Percentiles rank a stretch among this genome's conserved stretches.
Evolutionary conservation across 2,329 filamentous ascomycete species (phyloP).

Genomic region (Alternaria sp.): DNA sequence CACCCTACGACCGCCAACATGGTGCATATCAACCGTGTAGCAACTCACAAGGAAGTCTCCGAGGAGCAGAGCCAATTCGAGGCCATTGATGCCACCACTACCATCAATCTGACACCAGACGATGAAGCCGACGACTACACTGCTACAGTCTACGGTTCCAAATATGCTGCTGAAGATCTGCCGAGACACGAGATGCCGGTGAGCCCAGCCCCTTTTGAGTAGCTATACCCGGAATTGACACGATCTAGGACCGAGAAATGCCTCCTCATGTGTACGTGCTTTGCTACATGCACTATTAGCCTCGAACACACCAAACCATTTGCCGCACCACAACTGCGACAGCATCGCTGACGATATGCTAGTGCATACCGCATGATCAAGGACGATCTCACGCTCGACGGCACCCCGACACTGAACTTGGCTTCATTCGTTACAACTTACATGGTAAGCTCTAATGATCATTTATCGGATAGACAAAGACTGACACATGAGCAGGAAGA

Average conservation of each 20-base stretch:
- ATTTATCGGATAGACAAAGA: slow-evolving; percentile 34
- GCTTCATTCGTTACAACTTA: slow-evolving; percentile 96
- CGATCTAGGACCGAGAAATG: slow-evolving; percentile 67
- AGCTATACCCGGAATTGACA: slow-evolving; percentile 1
- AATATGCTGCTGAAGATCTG: slow-evolving; percentile 80
- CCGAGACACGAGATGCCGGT: slow-evolving; percentile 88
- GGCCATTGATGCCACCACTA: slow-evolving; percentile 18
- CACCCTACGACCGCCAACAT: slow-evolving; percentile 38
- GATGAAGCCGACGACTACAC: slow-evolving; percentile 63
- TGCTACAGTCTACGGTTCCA: slow-evolving; percentile 85
- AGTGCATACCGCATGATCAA: slow-evolving; percentile 89
- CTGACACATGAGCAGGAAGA: slow-evolving; percentile 68
- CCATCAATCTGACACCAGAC: slow-evolving; percentile 33
- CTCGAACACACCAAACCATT: not conserved
- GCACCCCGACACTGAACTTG: slow-evolving; percentile 67
- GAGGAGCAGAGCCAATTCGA: slow-evolving; percentile 28
- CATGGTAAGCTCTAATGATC: slow-evolving; percentile 65
- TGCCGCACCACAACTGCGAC: not conserved
- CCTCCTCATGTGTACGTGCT: slow-evolving; percentile 71
- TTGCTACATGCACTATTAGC: too few relatives aligned
- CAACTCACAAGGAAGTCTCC: slow-evolving; percentile 50
- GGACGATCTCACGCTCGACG: slow-evolving; percentile 89
- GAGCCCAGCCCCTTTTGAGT: slow-evolving; percentile 20
- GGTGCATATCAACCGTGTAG: slow-evolving; percentile 57
- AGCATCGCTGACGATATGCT: not conserved